These are phyloP conservation scores for Botrytis sinoallii DNA, from an alignment of 2,329 filamentous ascomycete species.

Conservation along the genomic window DNA sequence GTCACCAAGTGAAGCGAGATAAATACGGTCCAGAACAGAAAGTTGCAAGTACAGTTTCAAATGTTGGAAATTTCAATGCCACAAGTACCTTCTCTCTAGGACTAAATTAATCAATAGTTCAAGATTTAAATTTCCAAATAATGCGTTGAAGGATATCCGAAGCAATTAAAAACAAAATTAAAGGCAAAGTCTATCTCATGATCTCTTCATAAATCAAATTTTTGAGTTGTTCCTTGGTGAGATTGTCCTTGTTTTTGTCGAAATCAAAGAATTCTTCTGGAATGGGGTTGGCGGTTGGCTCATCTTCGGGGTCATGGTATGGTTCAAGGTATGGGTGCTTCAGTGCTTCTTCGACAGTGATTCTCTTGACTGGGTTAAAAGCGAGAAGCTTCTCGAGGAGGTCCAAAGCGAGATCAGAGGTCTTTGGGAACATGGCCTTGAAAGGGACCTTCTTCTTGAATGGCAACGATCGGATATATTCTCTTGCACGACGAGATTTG, in stretches of 20 bases:
- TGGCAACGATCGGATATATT: constrained; percentile 96
- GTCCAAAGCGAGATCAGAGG: constrained; percentile 93
- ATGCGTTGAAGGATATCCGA: constrained; percentile 8
- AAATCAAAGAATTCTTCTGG: constrained; percentile 99
- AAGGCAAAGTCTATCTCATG: constrained; percentile 44
- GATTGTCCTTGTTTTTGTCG: constrained; percentile 98
- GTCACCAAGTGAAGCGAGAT: neutral
- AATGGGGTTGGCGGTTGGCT: constrained; percentile 93
- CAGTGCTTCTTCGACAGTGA: constrained; percentile 94
- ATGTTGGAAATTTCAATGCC: constrained; percentile 2
- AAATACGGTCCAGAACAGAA: constrained; percentile 7
- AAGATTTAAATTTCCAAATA: constrained; percentile 10
- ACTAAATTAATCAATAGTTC: constrained; percentile 7
- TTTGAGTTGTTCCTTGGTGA: constrained; percentile 98
- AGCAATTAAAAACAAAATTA: neutral
- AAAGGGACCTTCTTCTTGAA: constrained; percentile 99
- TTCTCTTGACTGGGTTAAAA: constrained; percentile 98
- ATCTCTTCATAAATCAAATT: constrained; percentile 97
- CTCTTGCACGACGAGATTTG: constrained; percentile 93
- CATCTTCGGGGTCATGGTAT: constrained; percentile 97
- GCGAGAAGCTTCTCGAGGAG: constrained; percentile 92
- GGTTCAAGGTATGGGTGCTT: constrained; percentile 98
- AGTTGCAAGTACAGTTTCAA: constrained; percentile 10
- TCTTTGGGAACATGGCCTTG: constrained; percentile 96
- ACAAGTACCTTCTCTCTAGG: neutral